phyloP scores from a whole-genome alignment of 192 early-diverging fungal genomes.

The Tieghemiomyces parasiticus region DNA sequence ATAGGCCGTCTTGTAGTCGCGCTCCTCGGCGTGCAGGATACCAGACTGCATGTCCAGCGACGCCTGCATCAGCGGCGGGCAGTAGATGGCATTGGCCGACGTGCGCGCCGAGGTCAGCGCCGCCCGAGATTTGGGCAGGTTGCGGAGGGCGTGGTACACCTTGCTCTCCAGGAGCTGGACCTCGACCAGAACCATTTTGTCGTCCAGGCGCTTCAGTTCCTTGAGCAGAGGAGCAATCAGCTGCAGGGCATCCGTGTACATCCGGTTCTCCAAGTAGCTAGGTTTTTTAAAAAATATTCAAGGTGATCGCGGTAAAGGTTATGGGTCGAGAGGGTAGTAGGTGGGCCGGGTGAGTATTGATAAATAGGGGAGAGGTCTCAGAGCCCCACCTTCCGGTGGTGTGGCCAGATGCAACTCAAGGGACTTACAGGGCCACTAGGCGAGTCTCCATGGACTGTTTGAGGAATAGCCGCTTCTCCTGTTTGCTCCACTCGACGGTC shows the following conservation, averaged over 20 bases:
- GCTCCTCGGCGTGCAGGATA: conserved; percentile 93
- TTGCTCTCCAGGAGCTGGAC: conserved; percentile 92
- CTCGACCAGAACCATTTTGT: conserved; percentile 95
- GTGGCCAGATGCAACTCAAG: no score
- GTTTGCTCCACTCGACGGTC: conserved; percentile 80
- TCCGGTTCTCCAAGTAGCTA: conserved; percentile 77
- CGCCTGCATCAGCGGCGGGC: conserved; percentile 93
- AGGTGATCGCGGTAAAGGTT: no score
- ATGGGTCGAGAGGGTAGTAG: no score
- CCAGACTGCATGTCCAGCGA: conserved; percentile 95
- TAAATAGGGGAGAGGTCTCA: no score
- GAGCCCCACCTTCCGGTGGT: no score
- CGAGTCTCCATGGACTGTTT: conserved; percentile 92
- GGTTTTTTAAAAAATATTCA: no score
- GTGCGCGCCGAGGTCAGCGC: conserved; percentile 92
- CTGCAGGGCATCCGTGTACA: conserved; percentile 81
- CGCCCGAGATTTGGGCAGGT: conserved; percentile 90
- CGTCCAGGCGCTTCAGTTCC: conserved; percentile 97
- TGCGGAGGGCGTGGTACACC: conserved; percentile 81
- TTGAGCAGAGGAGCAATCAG: conserved; percentile 75
- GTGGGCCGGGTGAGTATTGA: no score
- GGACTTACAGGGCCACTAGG: conserved; percentile 58
- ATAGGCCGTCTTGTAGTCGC: conserved; percentile 97
- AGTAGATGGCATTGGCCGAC: conserved; percentile 94
- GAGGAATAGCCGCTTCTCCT: conserved; percentile 90